phyloP scores from a whole-genome alignment of 768 basidiomycete species.

The Mycena kentingensis region DNA sequence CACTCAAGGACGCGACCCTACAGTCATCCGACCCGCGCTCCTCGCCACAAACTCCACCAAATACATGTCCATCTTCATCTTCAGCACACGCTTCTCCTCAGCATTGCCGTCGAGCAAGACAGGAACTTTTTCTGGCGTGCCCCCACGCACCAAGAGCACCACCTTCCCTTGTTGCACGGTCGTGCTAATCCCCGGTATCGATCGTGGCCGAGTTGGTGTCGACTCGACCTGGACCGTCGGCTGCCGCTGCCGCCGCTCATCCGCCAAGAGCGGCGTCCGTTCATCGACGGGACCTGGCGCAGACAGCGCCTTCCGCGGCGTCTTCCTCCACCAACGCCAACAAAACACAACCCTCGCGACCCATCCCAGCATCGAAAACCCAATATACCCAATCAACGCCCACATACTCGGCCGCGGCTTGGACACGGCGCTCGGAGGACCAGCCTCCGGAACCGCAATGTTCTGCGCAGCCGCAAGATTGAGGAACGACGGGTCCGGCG shows the following conservation, averaged over 20 bases:
- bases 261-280: slow-evolving; percentile 15
- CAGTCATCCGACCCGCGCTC: too few species aligned
- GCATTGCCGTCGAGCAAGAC: too few species aligned
- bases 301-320: background rate
- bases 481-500: slow-evolving; percentile 22
- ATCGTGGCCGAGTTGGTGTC: too few species aligned
- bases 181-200: too few species aligned
- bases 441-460: background rate
- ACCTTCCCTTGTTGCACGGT: too few species aligned
- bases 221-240: slow-evolving; percentile 1
- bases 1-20: too few species aligned
- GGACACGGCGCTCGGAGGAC: slow-evolving; percentile 4
- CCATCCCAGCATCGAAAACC: slow-evolving; percentile 9
- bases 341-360: slow-evolving; percentile 6
- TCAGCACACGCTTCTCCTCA: too few species aligned
- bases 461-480: slow-evolving; percentile 7
- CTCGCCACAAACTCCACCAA: too few species aligned
- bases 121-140: too few species aligned
- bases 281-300: slow-evolving; percentile 7
- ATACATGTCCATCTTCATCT: too few species aligned
- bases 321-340: background rate
- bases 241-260: background rate
- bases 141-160: too few species aligned
- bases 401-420: slow-evolving; percentile 4
- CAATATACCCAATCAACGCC: slow-evolving; percentile 1